phyloP scores from a whole-genome alignment of 306 rosid genomes.

The Purshia tridentata region DNA sequence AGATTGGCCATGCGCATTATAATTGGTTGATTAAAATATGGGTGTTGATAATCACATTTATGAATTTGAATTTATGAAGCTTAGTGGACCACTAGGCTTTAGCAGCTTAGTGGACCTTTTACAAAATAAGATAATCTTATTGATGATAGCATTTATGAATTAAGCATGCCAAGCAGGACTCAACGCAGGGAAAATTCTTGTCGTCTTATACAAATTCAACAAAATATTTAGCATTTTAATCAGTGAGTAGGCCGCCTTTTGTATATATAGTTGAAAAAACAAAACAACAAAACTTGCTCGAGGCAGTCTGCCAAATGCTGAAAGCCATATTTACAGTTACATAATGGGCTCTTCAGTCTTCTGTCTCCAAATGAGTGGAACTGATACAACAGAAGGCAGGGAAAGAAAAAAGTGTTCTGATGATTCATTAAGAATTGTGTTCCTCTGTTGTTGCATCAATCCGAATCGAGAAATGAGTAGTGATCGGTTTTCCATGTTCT shows the following conservation, averaged over 20 bases:
- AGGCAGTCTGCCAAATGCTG: neutral
- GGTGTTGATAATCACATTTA: too few species aligned
- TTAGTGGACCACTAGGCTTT: too few species aligned
- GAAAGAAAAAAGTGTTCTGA: neutral
- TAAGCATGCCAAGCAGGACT: too few species aligned
- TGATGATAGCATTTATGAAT: too few species aligned
- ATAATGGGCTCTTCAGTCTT: neutral
- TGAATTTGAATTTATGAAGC: too few species aligned
- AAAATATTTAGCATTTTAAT: neutral
- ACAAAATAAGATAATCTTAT: too few species aligned
- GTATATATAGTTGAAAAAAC: neutral
- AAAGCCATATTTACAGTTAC: constrained; percentile 12
- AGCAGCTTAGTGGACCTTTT: too few species aligned
- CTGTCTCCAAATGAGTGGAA: neutral
- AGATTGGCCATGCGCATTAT: too few species aligned
- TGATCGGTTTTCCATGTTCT: constrained; percentile 16
- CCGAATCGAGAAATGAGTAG: constrained; percentile 21
- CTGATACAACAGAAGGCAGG: neutral
- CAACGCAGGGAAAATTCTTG: too few species aligned
- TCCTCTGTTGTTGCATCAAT: neutral
- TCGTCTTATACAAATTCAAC: neutral
- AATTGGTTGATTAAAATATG: too few species aligned
- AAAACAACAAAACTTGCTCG: neutral
- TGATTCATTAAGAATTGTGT: neutral
- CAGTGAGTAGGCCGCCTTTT: neutral